Conservation (phyloP, 225 moss, liverwort and hornwort genomes). For the Marchantia polymorpha region DNA sequence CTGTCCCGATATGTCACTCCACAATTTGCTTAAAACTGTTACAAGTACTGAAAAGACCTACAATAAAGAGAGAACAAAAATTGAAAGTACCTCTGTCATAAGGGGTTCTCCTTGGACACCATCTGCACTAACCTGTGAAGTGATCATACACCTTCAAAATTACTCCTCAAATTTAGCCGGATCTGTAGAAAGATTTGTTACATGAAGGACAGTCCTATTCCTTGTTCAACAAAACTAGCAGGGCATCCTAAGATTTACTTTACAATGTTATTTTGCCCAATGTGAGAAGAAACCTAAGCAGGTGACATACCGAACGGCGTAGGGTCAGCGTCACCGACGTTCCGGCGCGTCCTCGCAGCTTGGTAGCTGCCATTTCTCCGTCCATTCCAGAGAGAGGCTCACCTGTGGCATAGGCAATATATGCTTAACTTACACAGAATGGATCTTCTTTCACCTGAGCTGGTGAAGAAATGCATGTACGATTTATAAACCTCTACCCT, state of each 20-base stretch:
- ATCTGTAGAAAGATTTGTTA: background rate
- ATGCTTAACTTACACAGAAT: background rate
- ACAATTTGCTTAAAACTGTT: background rate
- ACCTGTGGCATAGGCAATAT: constrained; percentile 35
- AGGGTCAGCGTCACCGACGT: constrained; percentile 87
- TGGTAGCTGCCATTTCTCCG: constrained; percentile 85
- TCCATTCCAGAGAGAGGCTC: constrained; percentile 76
- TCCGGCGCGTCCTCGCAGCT: constrained; percentile 84
- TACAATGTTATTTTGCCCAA: background rate
- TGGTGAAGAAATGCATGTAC: too few species aligned
- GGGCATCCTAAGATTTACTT: background rate
- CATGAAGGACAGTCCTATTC: background rate
- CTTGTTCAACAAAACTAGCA: background rate
- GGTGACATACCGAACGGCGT: constrained; percentile 62
- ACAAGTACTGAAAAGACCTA: too few species aligned
- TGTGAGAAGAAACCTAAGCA: background rate
- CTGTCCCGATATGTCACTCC: too few species aligned
- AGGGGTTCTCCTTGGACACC: constrained; percentile 5
- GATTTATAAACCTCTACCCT: background rate
- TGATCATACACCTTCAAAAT: background rate
- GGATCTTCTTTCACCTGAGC: too few species aligned
- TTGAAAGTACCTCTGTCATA: constrained; percentile 12
- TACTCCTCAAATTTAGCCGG: background rate
- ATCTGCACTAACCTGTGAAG: constrained; percentile 11
- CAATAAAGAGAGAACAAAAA: background rate